Evolutionary conservation across 352 stramenopile species (phyloP), one percentile per base, ranked within the genome.

Genomic region (Globisporangium abappressorium): DNA sequence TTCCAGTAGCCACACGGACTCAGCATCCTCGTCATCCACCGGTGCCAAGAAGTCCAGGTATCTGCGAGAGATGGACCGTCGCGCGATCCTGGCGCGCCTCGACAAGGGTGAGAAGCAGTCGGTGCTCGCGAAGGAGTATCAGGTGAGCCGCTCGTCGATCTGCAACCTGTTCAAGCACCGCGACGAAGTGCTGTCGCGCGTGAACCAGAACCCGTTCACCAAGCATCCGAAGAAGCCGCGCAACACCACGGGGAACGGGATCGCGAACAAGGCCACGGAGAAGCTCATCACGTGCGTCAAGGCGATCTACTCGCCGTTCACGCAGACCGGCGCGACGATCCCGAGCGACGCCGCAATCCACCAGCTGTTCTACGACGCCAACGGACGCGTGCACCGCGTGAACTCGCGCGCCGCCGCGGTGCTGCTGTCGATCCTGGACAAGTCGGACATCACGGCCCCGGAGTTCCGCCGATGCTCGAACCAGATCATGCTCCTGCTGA

Each of bases 131-230:
- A 87, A 88, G 59, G 81, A 90, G 30, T 89, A 80, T 61, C 71
- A 71, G 20, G 82, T 87, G 43, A 91, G 77, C 38, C 80, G 82
- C 7, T 73, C 80, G 11, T 77, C 81, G 7, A 87, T 90, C 57
- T 89, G 73, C 63, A 87, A 90, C 46, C 53, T 90, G 14, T 85
- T 77, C 64, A 84, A 87, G 38, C 75, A 87, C 20, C 77, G 76
- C 20, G 66, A 77, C 7, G 62, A 72, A 0, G 71, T 89, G 0
- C 36, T 85, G 8, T 74, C 79, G 5, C 78, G 81, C 14, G 51
- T 64, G 24, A 62, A 82, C 53, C 74, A 79, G 64, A 68, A 90
- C 49, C 76, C 78, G 41, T 68, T 85, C 28, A 77, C 75, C 0
- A 83, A 87, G 59, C 79, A 85, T 28, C 76, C 78, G 0, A 79